Percentiles rank a stretch among this genome's conserved stretches.
phyloP scores from a whole-genome alignment of 2,329 filamentous ascomycete genomes.

The Fusarium sp. region DNA sequence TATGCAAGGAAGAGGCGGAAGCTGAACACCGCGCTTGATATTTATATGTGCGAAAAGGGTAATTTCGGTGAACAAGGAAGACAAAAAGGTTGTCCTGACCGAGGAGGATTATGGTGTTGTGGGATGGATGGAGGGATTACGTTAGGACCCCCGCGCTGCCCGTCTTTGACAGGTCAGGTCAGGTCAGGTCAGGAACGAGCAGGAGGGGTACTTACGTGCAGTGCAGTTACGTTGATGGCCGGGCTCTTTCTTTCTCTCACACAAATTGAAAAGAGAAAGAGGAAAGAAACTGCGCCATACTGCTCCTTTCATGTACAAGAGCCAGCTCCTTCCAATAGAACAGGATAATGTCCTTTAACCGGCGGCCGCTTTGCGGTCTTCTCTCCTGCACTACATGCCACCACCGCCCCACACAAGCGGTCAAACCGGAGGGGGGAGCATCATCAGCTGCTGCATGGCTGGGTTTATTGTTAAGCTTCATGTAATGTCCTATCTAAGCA shows the following conservation, averaged over 20 bases:
- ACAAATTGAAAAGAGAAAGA: neutral
- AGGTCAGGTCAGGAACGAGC: conserved; percentile 6
- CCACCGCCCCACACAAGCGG: neutral
- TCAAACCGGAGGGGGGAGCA: neutral
- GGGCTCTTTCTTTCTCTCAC: neutral
- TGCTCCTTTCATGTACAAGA: neutral
- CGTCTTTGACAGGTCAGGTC: neutral
- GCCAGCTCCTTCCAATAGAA: neutral
- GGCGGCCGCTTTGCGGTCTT: conserved; percentile 2
- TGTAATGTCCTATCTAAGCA: neutral
- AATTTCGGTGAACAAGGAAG: neutral
- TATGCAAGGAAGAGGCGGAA: neutral
- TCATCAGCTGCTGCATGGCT: neutral
- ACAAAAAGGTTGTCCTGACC: conserved; percentile 16
- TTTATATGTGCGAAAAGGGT: neutral
- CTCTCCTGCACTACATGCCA: neutral
- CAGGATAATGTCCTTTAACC: neutral
- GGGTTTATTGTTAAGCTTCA: neutral
- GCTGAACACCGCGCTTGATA: neutral
- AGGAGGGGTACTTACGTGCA: conserved; percentile 1
- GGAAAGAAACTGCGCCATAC: neutral
- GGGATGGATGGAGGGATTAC: conserved; percentile 26
- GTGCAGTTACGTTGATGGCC: neutral
- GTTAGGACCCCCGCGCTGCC: conserved; percentile 31
- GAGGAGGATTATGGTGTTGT: conserved; percentile 30